Conservation (phyloP, 2,329 filamentous ascomycete species). For the Septoria linicola region DNA sequence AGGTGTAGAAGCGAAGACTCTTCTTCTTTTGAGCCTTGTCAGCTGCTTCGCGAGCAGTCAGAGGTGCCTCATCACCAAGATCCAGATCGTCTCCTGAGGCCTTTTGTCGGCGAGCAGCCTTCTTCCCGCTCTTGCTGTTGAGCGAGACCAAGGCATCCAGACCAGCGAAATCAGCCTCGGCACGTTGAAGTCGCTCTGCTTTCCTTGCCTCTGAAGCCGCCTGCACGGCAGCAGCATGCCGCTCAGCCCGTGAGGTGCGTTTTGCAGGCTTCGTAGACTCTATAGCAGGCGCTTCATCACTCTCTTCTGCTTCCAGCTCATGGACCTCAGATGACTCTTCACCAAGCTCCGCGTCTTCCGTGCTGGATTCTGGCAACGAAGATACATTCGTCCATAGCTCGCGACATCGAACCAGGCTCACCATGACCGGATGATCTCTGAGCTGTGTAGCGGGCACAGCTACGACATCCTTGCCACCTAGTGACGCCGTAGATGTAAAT, state of each 20-base stretch:
- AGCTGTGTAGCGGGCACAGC: constrained; percentile 75
- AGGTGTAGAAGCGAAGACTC: constrained; percentile 94
- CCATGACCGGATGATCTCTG: constrained; percentile 89
- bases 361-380: constrained; percentile 48
- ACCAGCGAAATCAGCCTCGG: constrained; percentile 71
- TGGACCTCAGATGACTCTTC: constrained; percentile 5
- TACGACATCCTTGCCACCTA: constrained; percentile 50
- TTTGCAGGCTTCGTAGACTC: constrained; percentile 39
- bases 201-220: constrained; percentile 55
- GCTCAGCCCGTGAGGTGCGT: constrained; percentile 49
- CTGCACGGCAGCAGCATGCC: constrained; percentile 54
- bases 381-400: constrained; percentile 76
- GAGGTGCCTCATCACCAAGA: constrained; percentile 82
- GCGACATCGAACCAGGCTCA: constrained; percentile 73
- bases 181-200: constrained; percentile 53
- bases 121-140: constrained; percentile 19
- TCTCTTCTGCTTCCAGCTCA: constrained; percentile 14
- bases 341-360: neutral
- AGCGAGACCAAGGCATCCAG: constrained; percentile 62
- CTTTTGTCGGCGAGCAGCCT: constrained; percentile 24
- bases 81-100: constrained; percentile 70
- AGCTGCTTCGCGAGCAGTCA: constrained; percentile 75
- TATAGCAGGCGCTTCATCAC: constrained; percentile 17
- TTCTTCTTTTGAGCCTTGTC: constrained; percentile 91
- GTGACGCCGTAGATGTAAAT: constrained; percentile 73